phyloP scores from a whole-genome alignment of 768 basidiomycete species.

The Tricholoma bakamatsutake region DNA sequence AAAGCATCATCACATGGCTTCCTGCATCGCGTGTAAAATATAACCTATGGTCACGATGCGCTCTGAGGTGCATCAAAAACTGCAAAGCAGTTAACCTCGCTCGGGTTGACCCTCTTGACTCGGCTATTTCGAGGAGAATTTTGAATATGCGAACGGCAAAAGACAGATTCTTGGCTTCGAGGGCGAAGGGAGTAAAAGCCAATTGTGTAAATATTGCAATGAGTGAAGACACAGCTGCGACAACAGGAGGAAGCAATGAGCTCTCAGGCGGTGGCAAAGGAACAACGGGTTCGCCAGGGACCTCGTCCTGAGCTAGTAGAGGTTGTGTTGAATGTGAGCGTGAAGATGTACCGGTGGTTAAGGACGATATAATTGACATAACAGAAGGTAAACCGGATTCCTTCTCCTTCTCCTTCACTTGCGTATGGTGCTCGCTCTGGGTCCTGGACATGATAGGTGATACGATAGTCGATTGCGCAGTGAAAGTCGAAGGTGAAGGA shows the following conservation, averaged over 20 bases:
- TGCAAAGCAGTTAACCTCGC: slow-evolving; percentile 72
- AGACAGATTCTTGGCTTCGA: slow-evolving; percentile 38
- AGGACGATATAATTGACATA: slow-evolving; percentile 58
- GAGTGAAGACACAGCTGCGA: slow-evolving; percentile 59
- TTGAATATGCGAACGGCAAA: slow-evolving; percentile 52
- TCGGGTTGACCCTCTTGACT: slow-evolving; percentile 42
- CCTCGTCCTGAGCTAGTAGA: slow-evolving; percentile 29
- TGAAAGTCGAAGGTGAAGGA: slow-evolving; percentile 21
- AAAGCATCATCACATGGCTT: slow-evolving; percentile 52
- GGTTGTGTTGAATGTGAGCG: slow-evolving; percentile 53
- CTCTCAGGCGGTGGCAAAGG: slow-evolving; percentile 14
- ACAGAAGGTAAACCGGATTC: slow-evolving; percentile 46
- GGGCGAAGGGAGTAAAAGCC: slow-evolving; percentile 58
- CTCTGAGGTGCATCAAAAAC: slow-evolving; percentile 84
- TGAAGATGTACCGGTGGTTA: slow-evolving; percentile 46
- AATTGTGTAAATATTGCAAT: slow-evolving; percentile 65
- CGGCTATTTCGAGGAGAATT: slow-evolving; percentile 42
- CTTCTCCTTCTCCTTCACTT: slow-evolving; percentile 37
- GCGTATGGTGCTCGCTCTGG: slow-evolving; percentile 46
- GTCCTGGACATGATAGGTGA: slow-evolving; percentile 55
- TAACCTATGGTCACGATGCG: slow-evolving; percentile 83
- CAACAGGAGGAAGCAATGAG: slow-evolving; percentile 36
- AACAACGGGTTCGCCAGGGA: slow-evolving; percentile 19
- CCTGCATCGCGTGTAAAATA: slow-evolving; percentile 64
- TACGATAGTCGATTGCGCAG: slow-evolving; percentile 28